phyloP scores from a whole-genome alignment of 1,284 basidiomycete genomes.

The Sanghuangporus weigelae region DNA sequence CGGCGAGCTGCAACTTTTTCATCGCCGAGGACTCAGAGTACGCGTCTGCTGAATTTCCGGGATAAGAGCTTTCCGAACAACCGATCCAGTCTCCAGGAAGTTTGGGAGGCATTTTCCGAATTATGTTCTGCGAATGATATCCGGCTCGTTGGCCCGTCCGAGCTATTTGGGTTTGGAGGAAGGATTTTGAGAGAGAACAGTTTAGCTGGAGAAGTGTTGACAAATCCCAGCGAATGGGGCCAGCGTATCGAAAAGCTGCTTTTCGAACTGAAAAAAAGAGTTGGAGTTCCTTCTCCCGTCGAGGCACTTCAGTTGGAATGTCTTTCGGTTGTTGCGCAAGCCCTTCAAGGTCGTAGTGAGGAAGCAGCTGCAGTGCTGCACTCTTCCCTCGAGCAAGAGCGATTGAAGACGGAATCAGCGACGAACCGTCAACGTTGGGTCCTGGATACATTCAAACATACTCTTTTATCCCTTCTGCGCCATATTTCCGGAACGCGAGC shows the following conservation, averaged over 20 bases:
- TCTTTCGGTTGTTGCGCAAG: not conserved
- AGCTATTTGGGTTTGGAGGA: not conserved
- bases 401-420: not conserved
- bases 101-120: slow-evolving; percentile 2
- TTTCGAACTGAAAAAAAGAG: not conserved
- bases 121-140: not conserved
- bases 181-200: not conserved
- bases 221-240: not conserved
- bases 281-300: not conserved
- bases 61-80: not conserved
- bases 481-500: slow-evolving; percentile 1
- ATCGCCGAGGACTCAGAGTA: not conserved
- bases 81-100: not conserved
- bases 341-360: slow-evolving; percentile 4
- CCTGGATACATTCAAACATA: slow-evolving; percentile 1
- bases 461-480: slow-evolving; percentile 1
- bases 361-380: not conserved
- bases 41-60: not conserved
- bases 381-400: not conserved
- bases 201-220: not conserved
- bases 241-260: slow-evolving; percentile 3
- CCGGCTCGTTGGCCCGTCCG: not conserved
- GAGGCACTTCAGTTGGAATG: not conserved
- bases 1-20: slow-evolving; percentile 5
- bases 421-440: not conserved